Percentiles rank a stretch among this genome's conserved stretches.
These are phyloP conservation scores for Ophiocordyceps australis DNA, from an alignment of 2,329 filamentous ascomycete genomes.

Conservation along the genomic window DNA sequence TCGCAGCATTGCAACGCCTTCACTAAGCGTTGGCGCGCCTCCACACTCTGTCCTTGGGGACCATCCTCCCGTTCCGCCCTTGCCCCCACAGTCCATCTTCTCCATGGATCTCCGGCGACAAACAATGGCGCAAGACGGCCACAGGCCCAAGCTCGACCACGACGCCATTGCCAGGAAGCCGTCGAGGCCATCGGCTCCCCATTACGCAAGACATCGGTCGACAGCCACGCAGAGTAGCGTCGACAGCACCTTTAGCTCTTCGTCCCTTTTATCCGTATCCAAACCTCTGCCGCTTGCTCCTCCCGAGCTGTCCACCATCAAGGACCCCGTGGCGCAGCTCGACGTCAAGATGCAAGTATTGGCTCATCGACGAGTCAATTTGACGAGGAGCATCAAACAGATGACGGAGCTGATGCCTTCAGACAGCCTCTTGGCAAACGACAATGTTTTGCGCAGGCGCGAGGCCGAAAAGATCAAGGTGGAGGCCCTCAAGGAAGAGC, in stretches of 20 bases:
- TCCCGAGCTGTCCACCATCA: constrained; percentile 33
- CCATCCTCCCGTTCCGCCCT: constrained; percentile 7
- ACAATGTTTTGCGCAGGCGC: constrained; percentile 38
- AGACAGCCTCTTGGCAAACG: constrained; percentile 48
- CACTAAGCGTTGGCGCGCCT: constrained; percentile 9
- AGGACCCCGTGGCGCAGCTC: constrained; percentile 48
- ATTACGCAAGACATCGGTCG: too few relatives aligned
- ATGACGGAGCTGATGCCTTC: constrained; percentile 63
- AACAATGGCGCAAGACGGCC: too few relatives aligned
- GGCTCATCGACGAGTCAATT: constrained; percentile 49
- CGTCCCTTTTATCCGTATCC: constrained; percentile 19
- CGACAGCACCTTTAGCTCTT: constrained; percentile 5
- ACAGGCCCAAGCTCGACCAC: too few relatives aligned
- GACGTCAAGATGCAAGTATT: constrained; percentile 48
- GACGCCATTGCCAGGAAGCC: too few relatives aligned
- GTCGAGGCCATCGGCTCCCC: too few relatives aligned
- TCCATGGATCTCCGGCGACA: background rate
- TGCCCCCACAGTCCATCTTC: constrained; percentile 2
- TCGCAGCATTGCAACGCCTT: too few relatives aligned
- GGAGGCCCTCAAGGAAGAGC: constrained; percentile 42
- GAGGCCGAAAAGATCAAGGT: constrained; percentile 47
- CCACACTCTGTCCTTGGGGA: constrained; percentile 8
- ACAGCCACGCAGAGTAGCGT: constrained; percentile 1
- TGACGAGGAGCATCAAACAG: constrained; percentile 54
- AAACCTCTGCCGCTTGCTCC: constrained; percentile 46